Evolutionary conservation across 1,284 basidiomycete species (phyloP), one percentile per base, ranked within the genome.

Genomic region (Fomitiporia mediterranea): DNA sequence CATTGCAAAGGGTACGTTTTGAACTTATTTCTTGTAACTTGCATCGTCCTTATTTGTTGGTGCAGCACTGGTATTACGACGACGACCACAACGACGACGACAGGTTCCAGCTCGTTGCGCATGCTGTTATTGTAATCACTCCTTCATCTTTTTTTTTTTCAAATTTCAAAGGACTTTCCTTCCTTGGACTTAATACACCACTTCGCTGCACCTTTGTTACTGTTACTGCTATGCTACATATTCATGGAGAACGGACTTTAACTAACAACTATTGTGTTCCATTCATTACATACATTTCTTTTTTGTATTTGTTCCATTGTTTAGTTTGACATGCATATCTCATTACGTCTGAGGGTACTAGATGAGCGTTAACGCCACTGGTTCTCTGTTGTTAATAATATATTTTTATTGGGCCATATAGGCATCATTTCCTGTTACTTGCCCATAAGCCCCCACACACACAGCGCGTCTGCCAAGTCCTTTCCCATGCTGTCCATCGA

Each of bases 401-500:
- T 21, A 6, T 11, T 40, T 40, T 21, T 11, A 11, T 40, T 8
- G 8, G 19, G 19, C 39, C 8, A 21, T 4, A 47, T 47, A n/a
- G 11, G 17, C 11, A 44, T 23, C 21, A 11, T 44, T 19, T 44
- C 21, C n/a, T n/a, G 21, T n/a, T 50, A 11, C 19, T 37, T 37
- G 48, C 21, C 48, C 48, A 50, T 17, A 38, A 17, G 4, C 48
- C 48, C 9, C 48, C 48, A 17, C 48, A 50, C 3, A 50, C 48
- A 30, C 48, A 50, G 25, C 48, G 40, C 32, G 19, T 46, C n/a
- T 32, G 32, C 83, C 82, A 88, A 59, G 71, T 73, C 59, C 70
- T 79, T 66, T 84, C 81, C 84, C 85, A 89, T 21, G 74, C 69
- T 48, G 68, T 71, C 84, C 86, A 87, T n/a, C n/a, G n/a, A 53